Evolutionary conservation across 352 stramenopile genomes (phyloP), one percentile per base, ranked within the genome.

Genomic region (Elongisporangium anandrum): DNA sequence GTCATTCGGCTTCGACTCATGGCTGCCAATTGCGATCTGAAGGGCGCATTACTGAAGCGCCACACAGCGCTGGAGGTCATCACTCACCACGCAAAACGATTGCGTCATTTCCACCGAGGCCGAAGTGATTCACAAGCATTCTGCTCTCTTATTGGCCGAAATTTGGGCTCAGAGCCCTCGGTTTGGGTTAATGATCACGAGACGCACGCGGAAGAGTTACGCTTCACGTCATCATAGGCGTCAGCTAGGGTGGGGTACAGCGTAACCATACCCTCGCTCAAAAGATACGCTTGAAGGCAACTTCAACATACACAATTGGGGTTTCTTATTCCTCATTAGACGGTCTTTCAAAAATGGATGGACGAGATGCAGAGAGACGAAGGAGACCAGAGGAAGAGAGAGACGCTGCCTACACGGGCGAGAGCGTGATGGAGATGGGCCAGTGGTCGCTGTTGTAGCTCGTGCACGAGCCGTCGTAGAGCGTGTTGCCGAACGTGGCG

Each of bases 391-490:
- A 34, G 24, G 24, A 34, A 34, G 3, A 34, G 7, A 34, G 24
- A 34, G 24, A 3, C 7, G 24, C 24, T 34, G 24, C 50, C 60
- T 68, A 66, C 12, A 59, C 60, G 3, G 60, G 55, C 22, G 64
- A 54, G 45, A 72, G 56, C 34, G 70, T 41, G 47, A 75, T 73
- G 16, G 66, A 73, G 57, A 87, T 52, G 13, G 77, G 77, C 62
- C 75, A 87, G 60, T 84, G 77, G 53, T 87, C 77, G 51, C 77
- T 87, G 70, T 87, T 79, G 65, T 70, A 82, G 34, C 72, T 70
- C 29, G 60, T 71, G 70, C 77, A 87, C 20, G 74, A 81, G 15
- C 69, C 59, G 45, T 63, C 68, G 68, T 83, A 83, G 56, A 87
- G 63, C 45, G 73, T 63, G 57, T 82, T 75, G 56, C 76, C 73